Conservation (phyloP, 2,329 filamentous ascomycete genomes). For the Chrysoporthe deuterocubensis region DNA sequence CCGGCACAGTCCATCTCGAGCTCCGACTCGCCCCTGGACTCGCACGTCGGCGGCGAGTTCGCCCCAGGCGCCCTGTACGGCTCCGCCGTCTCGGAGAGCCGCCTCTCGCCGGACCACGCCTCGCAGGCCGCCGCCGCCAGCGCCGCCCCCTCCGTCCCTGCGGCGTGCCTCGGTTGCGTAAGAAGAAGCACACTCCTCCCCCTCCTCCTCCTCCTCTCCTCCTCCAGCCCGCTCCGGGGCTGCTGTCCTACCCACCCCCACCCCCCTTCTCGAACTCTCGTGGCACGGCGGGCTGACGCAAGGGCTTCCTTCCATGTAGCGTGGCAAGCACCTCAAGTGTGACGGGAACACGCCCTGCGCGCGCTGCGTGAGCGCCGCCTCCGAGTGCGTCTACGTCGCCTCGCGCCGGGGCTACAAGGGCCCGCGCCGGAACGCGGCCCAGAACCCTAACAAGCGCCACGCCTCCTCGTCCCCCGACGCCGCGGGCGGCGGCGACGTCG, state of each 20-base stretch:
- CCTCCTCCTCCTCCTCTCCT: slow-evolving; percentile 18
- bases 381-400: slow-evolving; percentile 72
- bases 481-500: slow-evolving; percentile 31
- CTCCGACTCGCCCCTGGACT: slow-evolving; percentile 25
- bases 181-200: slow-evolving; percentile 36
- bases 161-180: slow-evolving; percentile 61
- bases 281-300: slow-evolving; percentile 19
- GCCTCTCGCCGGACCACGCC: slow-evolving; percentile 13
- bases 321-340: slow-evolving; percentile 74
- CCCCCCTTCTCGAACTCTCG: not conserved
- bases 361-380: slow-evolving; percentile 59
- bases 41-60: slow-evolving; percentile 26
- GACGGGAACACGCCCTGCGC: slow-evolving; percentile 72
- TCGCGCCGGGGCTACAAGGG: slow-evolving; percentile 78
- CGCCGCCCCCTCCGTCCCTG: slow-evolving; percentile 44
- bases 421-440: slow-evolving; percentile 53
- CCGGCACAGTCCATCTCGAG: slow-evolving; percentile 21
- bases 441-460: slow-evolving; percentile 55
- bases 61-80: slow-evolving; percentile 29
- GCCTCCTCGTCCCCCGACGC: slow-evolving; percentile 54
- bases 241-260: not conserved
- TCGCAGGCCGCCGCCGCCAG: slow-evolving; percentile 16
- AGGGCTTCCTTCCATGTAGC: slow-evolving; percentile 41
- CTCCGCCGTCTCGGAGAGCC: slow-evolving; percentile 31
- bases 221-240: too few species aligned